Percentiles rank a stretch among this genome's conserved stretches.
Evolutionary conservation across 2,329 filamentous ascomycete genomes (phyloP).

Genomic region (Ilyonectria destructans): DNA sequence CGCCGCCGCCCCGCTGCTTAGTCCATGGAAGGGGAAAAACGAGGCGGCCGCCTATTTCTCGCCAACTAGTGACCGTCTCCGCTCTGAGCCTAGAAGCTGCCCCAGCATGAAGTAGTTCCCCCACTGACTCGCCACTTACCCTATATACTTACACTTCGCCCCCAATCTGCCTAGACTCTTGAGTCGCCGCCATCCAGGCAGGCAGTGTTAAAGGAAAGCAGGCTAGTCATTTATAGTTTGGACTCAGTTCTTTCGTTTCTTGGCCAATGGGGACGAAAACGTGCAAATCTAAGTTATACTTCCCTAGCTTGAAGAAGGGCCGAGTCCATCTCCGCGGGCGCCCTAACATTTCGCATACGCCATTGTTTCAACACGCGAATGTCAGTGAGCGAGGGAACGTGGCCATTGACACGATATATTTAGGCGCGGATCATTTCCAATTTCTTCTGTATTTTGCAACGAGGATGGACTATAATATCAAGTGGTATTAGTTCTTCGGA

Average conservation of each 20-base stretch:
- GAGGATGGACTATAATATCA: constrained; percentile 8
- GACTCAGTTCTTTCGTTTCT: background rate
- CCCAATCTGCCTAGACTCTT: constrained; percentile 9
- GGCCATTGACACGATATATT: constrained; percentile 11
- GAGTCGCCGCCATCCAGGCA: constrained; percentile 21
- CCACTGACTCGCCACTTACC: constrained; percentile 10
- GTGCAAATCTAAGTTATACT: background rate
- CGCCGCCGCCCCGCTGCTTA: background rate
- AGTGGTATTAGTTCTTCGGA: constrained; percentile 26
- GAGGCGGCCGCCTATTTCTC: background rate
- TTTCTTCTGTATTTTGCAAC: constrained; percentile 28
- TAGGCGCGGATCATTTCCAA: constrained; percentile 23
- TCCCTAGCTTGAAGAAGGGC: background rate
- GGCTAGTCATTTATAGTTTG: background rate
- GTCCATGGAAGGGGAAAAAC: background rate
- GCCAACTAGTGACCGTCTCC: background rate
- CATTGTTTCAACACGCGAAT: background rate
- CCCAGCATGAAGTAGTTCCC: background rate
- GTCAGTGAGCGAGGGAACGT: constrained; percentile 11
- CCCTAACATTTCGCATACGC: background rate
- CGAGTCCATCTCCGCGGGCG: background rate
- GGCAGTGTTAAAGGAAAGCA: constrained; percentile 8
- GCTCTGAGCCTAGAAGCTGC: background rate
- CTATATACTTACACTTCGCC: background rate
- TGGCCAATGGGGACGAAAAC: background rate